A percentile compares a stretch with the other conserved stretches of the same genome.
Conservation (phyloP, 75 land plant species). For the Pinus tabuliformis region DNA sequence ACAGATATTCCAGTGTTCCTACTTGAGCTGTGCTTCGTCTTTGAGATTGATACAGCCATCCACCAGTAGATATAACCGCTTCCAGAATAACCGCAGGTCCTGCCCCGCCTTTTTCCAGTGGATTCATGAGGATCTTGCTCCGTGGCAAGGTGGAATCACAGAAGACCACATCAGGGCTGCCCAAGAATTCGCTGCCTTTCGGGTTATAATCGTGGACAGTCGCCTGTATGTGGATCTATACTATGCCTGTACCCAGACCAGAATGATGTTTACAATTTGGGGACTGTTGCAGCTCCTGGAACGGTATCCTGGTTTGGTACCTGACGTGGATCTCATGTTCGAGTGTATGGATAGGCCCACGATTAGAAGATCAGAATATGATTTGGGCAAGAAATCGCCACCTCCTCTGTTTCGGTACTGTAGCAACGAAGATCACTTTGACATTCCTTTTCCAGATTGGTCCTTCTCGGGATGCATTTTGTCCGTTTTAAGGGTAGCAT, state of each 20-base stretch:
- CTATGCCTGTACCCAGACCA: conserved; percentile 62
- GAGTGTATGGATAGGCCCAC: conserved; percentile 70
- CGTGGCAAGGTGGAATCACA: conserved; percentile 40
- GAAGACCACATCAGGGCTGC: conserved; percentile 24
- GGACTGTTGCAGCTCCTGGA: too few relatives aligned
- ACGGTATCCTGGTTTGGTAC: too few relatives aligned
- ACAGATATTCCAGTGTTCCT: conserved; percentile 30
- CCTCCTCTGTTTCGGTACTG: too few relatives aligned
- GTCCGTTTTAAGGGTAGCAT: too few relatives aligned
- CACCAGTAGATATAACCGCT: background rate
- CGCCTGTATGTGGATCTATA: conserved; percentile 54
- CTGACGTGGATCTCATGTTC: too few relatives aligned
- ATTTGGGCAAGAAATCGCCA: too few relatives aligned
- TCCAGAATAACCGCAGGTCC: background rate
- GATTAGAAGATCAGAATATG: conserved; percentile 15
- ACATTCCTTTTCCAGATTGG: too few relatives aligned
- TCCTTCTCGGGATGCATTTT: background rate
- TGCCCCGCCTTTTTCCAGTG: conserved; percentile 58
- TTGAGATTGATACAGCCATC: background rate
- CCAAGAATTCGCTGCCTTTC: conserved; percentile 43
- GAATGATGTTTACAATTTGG: conserved; percentile 39
- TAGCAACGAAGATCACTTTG: too few relatives aligned
- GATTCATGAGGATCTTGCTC: conserved; percentile 57
- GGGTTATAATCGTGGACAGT: conserved; percentile 44
- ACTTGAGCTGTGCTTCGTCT: conserved; percentile 15